Evolutionary conservation across 2,329 filamentous ascomycete genomes (phyloP), one percentile per base, ranked within the genome.

Genomic region (Sporothrix brasiliensis): DNA sequence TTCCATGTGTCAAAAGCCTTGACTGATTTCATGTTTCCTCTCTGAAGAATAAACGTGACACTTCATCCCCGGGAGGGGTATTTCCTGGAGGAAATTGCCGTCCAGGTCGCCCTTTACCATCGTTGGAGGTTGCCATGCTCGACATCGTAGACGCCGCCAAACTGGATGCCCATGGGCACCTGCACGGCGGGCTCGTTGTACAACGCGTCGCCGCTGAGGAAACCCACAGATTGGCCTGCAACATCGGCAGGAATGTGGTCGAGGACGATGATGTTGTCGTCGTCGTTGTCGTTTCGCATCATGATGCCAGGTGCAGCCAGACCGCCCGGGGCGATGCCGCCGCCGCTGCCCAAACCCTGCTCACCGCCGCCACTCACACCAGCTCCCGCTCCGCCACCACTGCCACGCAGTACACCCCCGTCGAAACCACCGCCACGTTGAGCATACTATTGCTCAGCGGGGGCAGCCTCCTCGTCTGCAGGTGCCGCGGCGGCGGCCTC

Each of bases 381-480:
- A 13, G 10, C 34, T 34, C 34, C 34, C 4, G 34, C 34, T 44
- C 41, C 41, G 13, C 14, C 41, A 44, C 41, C 41, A 44, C 41
- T 44, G 41, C 41, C 14, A 44, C 41, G 41, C 41, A 44, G 21
- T 1, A 47, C 39, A 16, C 58, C 58, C 9, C 39, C 58, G 10
- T 16, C 41, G 9, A 21, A 41, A 14, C 60, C 52, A 47, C 27
- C 39, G 19, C 41, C 39, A 11, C 66, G 72, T 54, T 71, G 68
- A 74, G 72, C 76, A 72, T 76, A 78, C 77, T 84, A 83, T 79
- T 81, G 79, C 80, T 84, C 83, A 61, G 77, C 80, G 73, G 82
- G 77, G 72, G 80, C 83, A 77, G 86, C 85, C 82, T 88, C 83
- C 79, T 87, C 87, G 78, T 86, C 84, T 72, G 81, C 85, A 75